Evolutionary conservation across 2,329 filamentous ascomycete species (phyloP).

Genomic region (Colletotrichum sp.): DNA sequence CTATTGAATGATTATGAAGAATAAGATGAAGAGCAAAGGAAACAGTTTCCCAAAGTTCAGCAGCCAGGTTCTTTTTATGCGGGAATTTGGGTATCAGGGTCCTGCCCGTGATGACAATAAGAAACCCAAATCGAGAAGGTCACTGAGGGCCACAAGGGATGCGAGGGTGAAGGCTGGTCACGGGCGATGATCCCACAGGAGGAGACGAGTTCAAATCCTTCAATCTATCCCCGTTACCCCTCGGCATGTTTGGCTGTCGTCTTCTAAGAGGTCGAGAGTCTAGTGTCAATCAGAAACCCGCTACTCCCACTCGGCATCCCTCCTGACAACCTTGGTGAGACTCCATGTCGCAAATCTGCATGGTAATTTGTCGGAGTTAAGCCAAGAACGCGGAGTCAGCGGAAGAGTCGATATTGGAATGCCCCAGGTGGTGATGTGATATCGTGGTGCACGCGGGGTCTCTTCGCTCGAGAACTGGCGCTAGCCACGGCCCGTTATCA

Average conservation of each 20-base stretch:
- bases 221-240: neutral
- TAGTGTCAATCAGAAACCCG: constrained; percentile 14
- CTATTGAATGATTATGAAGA: neutral
- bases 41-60: neutral
- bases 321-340: neutral
- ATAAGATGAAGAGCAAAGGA: neutral
- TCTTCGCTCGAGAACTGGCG: neutral
- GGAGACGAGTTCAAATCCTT: neutral
- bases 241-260: neutral
- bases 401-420: neutral
- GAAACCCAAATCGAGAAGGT: neutral
- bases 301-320: neutral
- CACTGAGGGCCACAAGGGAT: neutral
- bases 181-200: neutral
- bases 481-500: neutral
- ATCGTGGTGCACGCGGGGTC: neutral
- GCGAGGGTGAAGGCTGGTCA: neutral
- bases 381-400: neutral
- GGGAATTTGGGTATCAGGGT: neutral
- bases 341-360: neutral
- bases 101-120: neutral
- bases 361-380: neutral
- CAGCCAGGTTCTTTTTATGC: neutral
- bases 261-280: neutral
- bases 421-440: neutral